A percentile compares a stretch with the other conserved stretches of the same genome.
phyloP scores from a whole-genome alignment of 306 rosid genomes.

The Vigna reflexopilosa region DNA sequence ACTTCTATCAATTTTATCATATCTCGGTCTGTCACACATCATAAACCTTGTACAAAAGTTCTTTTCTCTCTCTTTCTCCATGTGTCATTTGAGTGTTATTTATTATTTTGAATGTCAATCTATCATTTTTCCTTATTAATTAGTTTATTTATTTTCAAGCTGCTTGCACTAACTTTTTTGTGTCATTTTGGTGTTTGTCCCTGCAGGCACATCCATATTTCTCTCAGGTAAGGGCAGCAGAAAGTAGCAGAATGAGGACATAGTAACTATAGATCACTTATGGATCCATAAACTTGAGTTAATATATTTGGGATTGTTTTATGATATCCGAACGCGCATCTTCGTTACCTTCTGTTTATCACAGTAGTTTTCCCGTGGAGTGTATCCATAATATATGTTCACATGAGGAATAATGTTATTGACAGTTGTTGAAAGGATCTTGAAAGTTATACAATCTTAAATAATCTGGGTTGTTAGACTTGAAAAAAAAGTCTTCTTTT shows the following conservation, averaged over 20 bases:
- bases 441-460: background rate
- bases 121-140: background rate
- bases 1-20: too few species aligned
- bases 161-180: conserved; percentile 8
- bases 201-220: conserved; percentile 83
- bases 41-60: too few species aligned
- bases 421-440: background rate
- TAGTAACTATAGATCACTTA: conserved; percentile 36
- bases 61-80: too few species aligned
- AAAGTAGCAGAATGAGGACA: conserved; percentile 85
- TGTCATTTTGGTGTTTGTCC: conserved; percentile 4
- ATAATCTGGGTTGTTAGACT: background rate
- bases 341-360: conserved; percentile 21
- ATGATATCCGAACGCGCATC: conserved; percentile 33
- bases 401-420: conserved; percentile 34
- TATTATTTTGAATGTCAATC: too few species aligned
- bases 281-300: conserved; percentile 45
- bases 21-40: too few species aligned
- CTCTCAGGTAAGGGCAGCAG: conserved; percentile 90
- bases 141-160: background rate
- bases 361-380: conserved; percentile 35
- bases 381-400: conserved; percentile 32
- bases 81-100: too few species aligned
- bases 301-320: conserved; percentile 52
- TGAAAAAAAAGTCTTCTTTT: background rate